Percentiles rank a stretch among this genome's conserved stretches.
Evolutionary conservation across 768 basidiomycete genomes (phyloP).

Genomic region (Exsudoporus frostii): DNA sequence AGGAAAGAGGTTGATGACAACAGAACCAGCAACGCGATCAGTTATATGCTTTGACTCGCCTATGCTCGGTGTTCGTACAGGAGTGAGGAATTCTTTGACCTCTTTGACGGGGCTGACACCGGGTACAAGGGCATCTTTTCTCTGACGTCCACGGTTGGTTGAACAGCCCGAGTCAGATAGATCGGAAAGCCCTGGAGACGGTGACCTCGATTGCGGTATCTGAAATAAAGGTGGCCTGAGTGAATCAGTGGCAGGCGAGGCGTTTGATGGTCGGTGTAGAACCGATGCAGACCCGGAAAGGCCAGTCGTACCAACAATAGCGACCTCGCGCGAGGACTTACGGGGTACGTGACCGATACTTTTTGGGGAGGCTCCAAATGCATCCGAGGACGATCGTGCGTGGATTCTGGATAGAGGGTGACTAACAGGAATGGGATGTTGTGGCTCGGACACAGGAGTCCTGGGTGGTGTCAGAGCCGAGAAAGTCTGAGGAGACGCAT

Average conservation of each 20-base stretch:
- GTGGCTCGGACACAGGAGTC: constrained; percentile 36
- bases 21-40: constrained; percentile 59
- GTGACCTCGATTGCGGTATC: constrained; percentile 35
- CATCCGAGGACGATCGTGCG: constrained; percentile 50
- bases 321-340: constrained; percentile 48
- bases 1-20: constrained; percentile 49
- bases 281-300: constrained; percentile 27
- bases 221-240: constrained; percentile 39
- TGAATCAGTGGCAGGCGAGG: constrained; percentile 25
- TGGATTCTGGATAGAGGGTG: constrained; percentile 27
- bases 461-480: constrained; percentile 52
- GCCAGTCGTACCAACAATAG: constrained; percentile 48
- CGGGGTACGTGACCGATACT: constrained; percentile 37
- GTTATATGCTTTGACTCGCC: constrained; percentile 59
- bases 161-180: constrained; percentile 33
- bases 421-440: constrained; percentile 15
- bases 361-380: constrained; percentile 28
- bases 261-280: constrained; percentile 27
- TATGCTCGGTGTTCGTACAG: constrained; percentile 56
- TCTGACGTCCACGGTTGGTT: constrained; percentile 25
- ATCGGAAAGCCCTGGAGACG: constrained; percentile 31
- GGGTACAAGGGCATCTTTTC: constrained; percentile 34
- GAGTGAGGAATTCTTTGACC: constrained; percentile 20
- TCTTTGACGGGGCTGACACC: constrained; percentile 31
- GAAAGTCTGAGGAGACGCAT: constrained; percentile 54